Conservation (phyloP, 2,329 filamentous ascomycete genomes). For the Ceratocystis huliohia region DNA sequence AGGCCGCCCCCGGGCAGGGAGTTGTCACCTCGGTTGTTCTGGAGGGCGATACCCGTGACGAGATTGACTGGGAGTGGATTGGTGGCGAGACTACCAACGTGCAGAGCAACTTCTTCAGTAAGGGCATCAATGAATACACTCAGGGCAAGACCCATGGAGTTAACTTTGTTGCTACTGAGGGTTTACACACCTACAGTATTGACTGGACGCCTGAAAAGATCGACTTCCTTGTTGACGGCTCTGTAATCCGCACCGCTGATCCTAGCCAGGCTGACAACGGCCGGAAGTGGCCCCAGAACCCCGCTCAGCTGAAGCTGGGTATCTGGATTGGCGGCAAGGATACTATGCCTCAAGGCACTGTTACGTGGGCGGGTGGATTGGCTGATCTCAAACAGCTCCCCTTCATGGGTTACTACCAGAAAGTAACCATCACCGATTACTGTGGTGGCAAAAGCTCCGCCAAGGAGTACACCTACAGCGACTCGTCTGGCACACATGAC, state of each 20-base stretch:
- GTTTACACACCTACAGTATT: slow-evolving; percentile 52
- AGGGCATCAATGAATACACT: slow-evolving; percentile 44
- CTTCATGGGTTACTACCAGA: slow-evolving; percentile 46
- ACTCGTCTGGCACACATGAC: slow-evolving; percentile 37
- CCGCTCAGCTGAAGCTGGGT: slow-evolving; percentile 53
- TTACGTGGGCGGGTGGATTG: slow-evolving; percentile 58
- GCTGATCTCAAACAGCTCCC: slow-evolving; percentile 40
- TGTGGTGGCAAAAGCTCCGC: slow-evolving; percentile 35
- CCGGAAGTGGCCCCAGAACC: slow-evolving; percentile 51
- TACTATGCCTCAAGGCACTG: slow-evolving; percentile 42
- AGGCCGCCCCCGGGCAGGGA: slow-evolving; percentile 58
- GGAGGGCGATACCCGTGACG: slow-evolving; percentile 63
- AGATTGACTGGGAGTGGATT: slow-evolving; percentile 62
- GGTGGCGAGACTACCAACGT: slow-evolving; percentile 55
- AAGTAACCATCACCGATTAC: slow-evolving; percentile 42
- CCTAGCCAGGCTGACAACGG: slow-evolving; percentile 34
- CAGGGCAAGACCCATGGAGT: slow-evolving; percentile 40
- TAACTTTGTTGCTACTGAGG: slow-evolving; percentile 28
- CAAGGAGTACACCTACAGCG: slow-evolving; percentile 39
- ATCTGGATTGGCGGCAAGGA: slow-evolving; percentile 41
- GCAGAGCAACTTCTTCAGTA: slow-evolving; percentile 73
- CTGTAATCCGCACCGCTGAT: slow-evolving; percentile 35
- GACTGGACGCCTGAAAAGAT: slow-evolving; percentile 51
- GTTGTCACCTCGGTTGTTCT: slow-evolving; percentile 67
- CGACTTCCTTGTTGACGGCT: slow-evolving; percentile 47